Conservation (phyloP, 2,329 filamentous ascomycete species). For the Corniculantispora saksenae region DNA sequence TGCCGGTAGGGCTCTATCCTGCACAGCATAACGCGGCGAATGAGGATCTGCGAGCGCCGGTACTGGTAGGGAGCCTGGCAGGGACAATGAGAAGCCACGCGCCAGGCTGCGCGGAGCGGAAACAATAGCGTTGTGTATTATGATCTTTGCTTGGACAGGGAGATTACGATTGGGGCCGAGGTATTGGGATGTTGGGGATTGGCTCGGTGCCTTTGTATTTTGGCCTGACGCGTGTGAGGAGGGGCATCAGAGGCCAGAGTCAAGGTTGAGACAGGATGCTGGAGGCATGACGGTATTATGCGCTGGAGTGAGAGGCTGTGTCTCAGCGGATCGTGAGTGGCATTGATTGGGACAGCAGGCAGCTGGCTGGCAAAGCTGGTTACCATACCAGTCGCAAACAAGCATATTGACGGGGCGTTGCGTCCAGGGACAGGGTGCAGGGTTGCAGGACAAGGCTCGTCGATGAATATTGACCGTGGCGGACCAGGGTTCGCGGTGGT, state of each 20-base stretch:
- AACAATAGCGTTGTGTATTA: neutral
- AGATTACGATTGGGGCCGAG: neutral
- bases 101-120: too few species aligned
- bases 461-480: neutral
- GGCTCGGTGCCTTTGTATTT: neutral
- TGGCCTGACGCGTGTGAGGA: neutral
- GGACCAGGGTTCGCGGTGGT: neutral
- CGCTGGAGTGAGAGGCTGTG: conserved; percentile 2
- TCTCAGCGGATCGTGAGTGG: conserved; percentile 14
- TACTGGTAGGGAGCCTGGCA: neutral
- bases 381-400: too few species aligned
- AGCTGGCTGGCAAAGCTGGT: too few species aligned
- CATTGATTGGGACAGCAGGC: neutral
- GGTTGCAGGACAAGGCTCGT: neutral
- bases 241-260: neutral
- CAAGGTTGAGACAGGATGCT: neutral
- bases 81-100: too few species aligned
- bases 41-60: conserved; percentile 1
- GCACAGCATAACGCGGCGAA: neutral
- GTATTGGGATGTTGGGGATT: neutral
- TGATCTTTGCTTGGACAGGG: neutral
- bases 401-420: too few species aligned
- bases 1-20: neutral
- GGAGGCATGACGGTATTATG: conserved; percentile 4
- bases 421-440: too few species aligned